Evolutionary conservation across 1,284 basidiomycete species (phyloP), one percentile per base, ranked within the genome.

Genomic region (Ceratobasidium sp.): DNA sequence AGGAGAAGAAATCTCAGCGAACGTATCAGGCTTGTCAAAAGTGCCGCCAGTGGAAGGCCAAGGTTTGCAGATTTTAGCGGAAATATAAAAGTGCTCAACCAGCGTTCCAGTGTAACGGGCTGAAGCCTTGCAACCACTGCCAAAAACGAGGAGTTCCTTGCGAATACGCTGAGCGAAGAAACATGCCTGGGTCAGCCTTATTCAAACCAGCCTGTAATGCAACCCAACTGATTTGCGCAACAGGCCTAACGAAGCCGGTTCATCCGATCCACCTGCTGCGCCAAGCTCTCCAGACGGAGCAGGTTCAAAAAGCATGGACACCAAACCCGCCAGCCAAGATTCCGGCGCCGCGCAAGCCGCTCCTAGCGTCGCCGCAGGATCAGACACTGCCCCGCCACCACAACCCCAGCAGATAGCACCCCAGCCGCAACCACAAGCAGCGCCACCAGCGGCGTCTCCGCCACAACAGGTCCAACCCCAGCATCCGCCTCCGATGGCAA

Each of bases 1-100:
- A 70, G 53, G 65, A 70, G 53, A 69, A 70, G 26, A 70, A 70
- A 41, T 58, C 65, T 48, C 65, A 70, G 39, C 21, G 65, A 10
- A 70, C 65, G 4, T 70, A 70, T 30, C 65, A 70, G 28, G 65
- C 65, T 58, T 70, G 65, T 21, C 65, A 70, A 70, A 70, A 70
- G 65, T 70, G 65, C n/a, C 65, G 65, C n/a, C 65, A 70, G 53
- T 70, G 65, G 65, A 70, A 70, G 30, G 53, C 65, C 26, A 70
- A 70, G 65, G 65, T 67, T 14, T 18, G 64, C 30, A 21, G 16
- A n/a, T 34, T 46, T 41, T 14, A 3, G 12, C 32, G 26, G 48
- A 70, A 70, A 45, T 30, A n/a, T 32, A 46, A 16, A 21, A 23
- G 46, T 58, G 28, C 55, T 28, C 36, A n/a, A 9, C 12, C 14